Percentiles rank a stretch among this genome's conserved stretches.
Evolutionary conservation across 345 rosid genomes (phyloP).

Genomic region (Aquilaria sinensis): DNA sequence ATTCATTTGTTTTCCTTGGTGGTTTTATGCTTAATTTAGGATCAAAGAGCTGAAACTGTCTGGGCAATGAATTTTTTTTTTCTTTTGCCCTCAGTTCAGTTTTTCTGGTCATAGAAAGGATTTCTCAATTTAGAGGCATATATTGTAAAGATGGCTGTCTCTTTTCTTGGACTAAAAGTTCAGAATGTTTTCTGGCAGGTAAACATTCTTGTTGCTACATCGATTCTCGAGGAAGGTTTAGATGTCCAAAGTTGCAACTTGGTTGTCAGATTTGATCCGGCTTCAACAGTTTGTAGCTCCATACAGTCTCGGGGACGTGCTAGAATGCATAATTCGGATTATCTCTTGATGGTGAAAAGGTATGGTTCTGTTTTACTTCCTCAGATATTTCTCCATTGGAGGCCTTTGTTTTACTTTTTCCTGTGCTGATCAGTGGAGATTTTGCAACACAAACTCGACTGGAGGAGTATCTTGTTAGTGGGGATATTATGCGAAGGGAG

Average conservation of each 20-base stretch:
- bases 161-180: background rate
- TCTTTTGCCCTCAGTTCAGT: too few species aligned
- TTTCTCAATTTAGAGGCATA: too few species aligned
- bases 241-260: constrained; percentile 91
- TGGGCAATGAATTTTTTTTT: too few species aligned
- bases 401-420: background rate
- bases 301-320: constrained; percentile 99
- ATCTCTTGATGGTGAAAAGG: constrained; percentile 71
- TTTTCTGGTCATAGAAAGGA: too few species aligned
- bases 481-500: constrained; percentile 69
- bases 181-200: constrained; percentile 39
- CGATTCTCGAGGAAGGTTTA: constrained; percentile 93
- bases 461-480: constrained; percentile 50
- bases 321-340: constrained; percentile 77
- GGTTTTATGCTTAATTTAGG: too few species aligned
- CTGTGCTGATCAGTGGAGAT: constrained; percentile 47
- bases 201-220: constrained; percentile 83
- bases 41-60: too few species aligned
- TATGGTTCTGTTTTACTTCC: constrained; percentile 11
- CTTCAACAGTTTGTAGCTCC: constrained; percentile 73
- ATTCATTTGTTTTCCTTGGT: too few species aligned
- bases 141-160: too few species aligned
- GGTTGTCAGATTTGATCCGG: constrained; percentile 84
- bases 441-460: constrained; percentile 35
- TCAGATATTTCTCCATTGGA: background rate